Percentiles rank a stretch among this genome's conserved stretches.
Evolutionary conservation across 257 asterid genomes (phyloP).

Genomic region (Lavandula angustifolia): DNA sequence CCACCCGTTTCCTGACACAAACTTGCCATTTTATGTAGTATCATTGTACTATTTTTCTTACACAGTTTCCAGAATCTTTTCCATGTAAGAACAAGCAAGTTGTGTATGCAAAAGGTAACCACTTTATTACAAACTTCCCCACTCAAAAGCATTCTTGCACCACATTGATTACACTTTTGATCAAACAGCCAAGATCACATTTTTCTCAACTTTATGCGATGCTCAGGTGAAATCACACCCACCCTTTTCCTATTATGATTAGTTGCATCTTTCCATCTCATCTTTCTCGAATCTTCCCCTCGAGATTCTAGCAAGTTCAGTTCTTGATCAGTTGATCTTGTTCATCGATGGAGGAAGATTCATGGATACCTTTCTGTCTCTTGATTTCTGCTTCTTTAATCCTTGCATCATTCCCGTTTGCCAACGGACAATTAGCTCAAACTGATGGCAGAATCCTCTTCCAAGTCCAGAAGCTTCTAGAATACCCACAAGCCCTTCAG

Average conservation of each 20-base stretch:
- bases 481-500: slow-evolving; percentile 67
- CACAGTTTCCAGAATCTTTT: background rate
- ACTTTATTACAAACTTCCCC: slow-evolving; percentile 33
- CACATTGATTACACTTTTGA: slow-evolving; percentile 1
- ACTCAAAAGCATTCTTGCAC: slow-evolving; percentile 17
- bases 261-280: background rate
- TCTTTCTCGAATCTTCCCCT: background rate
- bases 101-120: slow-evolving; percentile 31
- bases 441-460: slow-evolving; percentile 67
- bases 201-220: slow-evolving; percentile 24
- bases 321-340: background rate
- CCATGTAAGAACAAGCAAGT: slow-evolving; percentile 21
- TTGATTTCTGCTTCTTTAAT: slow-evolving; percentile 36
- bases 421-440: slow-evolving; percentile 52
- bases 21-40: background rate
- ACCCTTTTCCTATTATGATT: slow-evolving; percentile 26
- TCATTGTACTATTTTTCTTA: background rate
- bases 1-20: slow-evolving; percentile 13
- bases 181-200: slow-evolving; percentile 17
- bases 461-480: slow-evolving; percentile 68
- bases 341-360: slow-evolving; percentile 26
- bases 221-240: slow-evolving; percentile 29
- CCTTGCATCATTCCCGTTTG: slow-evolving; percentile 33
- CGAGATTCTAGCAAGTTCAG: background rate
- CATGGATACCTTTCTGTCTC: slow-evolving; percentile 28